Base-by-base conservation (phyloP, 1,284 basidiomycete genomes). In the Sutorius eximius region DNA sequence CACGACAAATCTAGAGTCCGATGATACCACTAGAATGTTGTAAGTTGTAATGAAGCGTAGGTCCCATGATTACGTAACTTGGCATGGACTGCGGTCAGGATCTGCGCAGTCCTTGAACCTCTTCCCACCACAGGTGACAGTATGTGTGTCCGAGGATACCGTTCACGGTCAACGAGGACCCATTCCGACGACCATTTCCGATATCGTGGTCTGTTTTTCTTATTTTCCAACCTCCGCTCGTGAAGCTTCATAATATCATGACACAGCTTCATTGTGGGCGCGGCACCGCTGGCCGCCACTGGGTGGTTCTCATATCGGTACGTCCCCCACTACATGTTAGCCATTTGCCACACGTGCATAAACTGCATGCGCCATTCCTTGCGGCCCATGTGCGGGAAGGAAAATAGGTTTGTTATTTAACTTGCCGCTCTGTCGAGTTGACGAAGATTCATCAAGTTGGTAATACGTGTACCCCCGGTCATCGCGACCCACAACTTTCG, bases 191-290 rank as follows among this genome's bases (percentile, higher is more conserved):
- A 12, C 24, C 45, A 51, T 49, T 36, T 38, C 43, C 41, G 20
- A 40, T 34, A n/a, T 24, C 22, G 22, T 24, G 22, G 45, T 12
- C 16, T 8, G 24, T 3, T 12, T 34, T 15, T 36, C 20, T 6
- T 15, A 24, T 24, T 46, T 46, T 45, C 22, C 33, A 36, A 34
- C 30, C 30, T 20, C 30, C 13, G 4, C 36, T 18, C 34, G 42
- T 15, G 33, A 42, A 8, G 27, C 48, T 29, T 50, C 44, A n/a
- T 40, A 36, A 43, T 52, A 32, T 49, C 40, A 49, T 53, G 36
- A 44, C 62, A 64, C 62, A 49, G 52, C 53, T 49, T 56, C 29
- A 2, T 49, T 57, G 62, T 64, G 57, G 64, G 64, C 34, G 48
- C 49, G 18, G 51, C 22, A 24, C 16, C 12, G 34, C 20, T 34